Evolutionary conservation across 495 filamentous ascomycete species (phyloP), one percentile per base, ranked within the genome.

Genomic region (Aspergillus incahuasiensis): DNA sequence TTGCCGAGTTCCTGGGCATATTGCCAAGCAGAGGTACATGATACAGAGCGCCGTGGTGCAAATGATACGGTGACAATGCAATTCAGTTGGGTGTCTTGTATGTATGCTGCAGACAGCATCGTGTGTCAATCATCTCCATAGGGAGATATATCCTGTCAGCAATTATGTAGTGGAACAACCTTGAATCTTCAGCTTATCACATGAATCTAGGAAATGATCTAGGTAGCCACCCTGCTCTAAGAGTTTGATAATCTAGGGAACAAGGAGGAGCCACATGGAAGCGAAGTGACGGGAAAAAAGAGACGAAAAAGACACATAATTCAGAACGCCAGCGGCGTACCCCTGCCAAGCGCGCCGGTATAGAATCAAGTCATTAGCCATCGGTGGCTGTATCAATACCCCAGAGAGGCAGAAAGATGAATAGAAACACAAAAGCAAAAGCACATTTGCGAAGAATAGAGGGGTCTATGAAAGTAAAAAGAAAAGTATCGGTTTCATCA

Each of bases 401-500:
- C 20, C 39, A 21, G 15, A 28, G 7, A 52, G 32, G 20, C 24
- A 16, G 35, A 52, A 58, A 25, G 18, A 49, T 30, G 20, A 48
- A 16, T 39, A 21, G 46, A 50, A 7, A 38, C 41, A 2, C 34
- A 21, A 48, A 13, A 24, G 30, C 43, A 54, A 49, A 38, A 39
- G 28, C 16, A 30, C 15, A 35, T 38, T n/a, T n/a, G 16, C 13
- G 22, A 20, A 34, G 42, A 1, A 19, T n/a, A 20, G 44, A 43
- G 15, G 24, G 32, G 34, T 50, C 34, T 50, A 48, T 32, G 34
- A 43, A 55, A 48, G 39, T 46, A n/a, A 58, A 54, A 22, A 40
- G 9, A 48, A 46, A 16, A 18, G n/a, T 16, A 40, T 28, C 19
- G 48, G 32, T 40, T 43, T 46, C 44, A 34, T 54, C 30, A 56